Conservation (phyloP, 2,329 filamentous ascomycete genomes). For the Lizonia empirigonia region DNA sequence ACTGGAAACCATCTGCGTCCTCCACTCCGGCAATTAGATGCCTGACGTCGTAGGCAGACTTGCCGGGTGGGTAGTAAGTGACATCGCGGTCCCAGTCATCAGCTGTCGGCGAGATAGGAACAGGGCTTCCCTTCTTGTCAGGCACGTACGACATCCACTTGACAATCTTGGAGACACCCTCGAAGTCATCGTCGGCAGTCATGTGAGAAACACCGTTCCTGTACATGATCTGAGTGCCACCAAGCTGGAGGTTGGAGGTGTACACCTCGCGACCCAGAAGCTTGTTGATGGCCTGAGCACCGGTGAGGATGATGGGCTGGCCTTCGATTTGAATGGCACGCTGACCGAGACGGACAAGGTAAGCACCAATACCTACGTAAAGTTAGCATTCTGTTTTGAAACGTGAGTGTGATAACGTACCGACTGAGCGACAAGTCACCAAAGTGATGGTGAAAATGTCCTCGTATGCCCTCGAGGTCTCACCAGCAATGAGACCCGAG, state of each 20-base stretch:
- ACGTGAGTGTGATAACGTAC: conserved; percentile 52
- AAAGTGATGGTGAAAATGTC: conserved; percentile 98
- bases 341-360: conserved; percentile 96
- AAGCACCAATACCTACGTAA: conserved; percentile 84
- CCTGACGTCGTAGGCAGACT: conserved; percentile 88
- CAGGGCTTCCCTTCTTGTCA: conserved; percentile 89
- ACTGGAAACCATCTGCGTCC: conserved; percentile 82
- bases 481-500: conserved; percentile 96
- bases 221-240: conserved; percentile 99
- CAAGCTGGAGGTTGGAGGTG: conserved; percentile 97
- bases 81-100: conserved; percentile 95
- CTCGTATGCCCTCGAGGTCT: conserved; percentile 94
- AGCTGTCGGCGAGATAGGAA: conserved; percentile 85
- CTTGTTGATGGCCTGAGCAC: conserved; percentile 97
- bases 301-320: conserved; percentile 97
- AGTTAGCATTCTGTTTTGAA: conserved; percentile 41
- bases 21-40: conserved; percentile 91
- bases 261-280: conserved; percentile 97
- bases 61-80: conserved; percentile 77
- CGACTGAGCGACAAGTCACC: conserved; percentile 96
- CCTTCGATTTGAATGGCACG: conserved; percentile 99
- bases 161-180: conserved; percentile 96
- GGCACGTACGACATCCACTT: conserved; percentile 98
- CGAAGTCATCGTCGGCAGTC: conserved; percentile 97
- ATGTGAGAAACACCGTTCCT: conserved; percentile 99